phyloP scores from a whole-genome alignment of 208 protist species.

The Leishmania amazonensis region DNA sequence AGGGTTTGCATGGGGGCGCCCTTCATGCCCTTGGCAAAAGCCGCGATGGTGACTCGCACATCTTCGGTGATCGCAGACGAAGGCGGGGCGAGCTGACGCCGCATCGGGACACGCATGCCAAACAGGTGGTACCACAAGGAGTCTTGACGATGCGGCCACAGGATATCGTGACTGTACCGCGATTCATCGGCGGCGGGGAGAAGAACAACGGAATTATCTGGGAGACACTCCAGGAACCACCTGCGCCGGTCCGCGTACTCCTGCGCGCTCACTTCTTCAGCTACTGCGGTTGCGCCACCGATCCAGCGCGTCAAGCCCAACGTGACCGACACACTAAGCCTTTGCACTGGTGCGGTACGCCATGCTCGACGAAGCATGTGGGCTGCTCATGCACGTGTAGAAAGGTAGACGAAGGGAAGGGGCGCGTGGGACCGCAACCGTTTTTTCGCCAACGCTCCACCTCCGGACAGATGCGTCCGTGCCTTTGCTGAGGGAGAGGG shows the following conservation, averaged over 20 bases:
- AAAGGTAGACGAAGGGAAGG: no score
- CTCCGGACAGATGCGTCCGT: not conserved
- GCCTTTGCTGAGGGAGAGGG: not conserved
- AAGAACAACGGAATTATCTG: conserved; percentile 41
- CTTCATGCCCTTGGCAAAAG: conserved; percentile 26
- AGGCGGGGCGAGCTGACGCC: conserved; percentile 28
- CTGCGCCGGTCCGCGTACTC: conserved; percentile 44
- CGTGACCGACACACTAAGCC: not conserved
- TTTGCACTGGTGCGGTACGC: not conserved
- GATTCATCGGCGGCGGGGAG: conserved; percentile 44
- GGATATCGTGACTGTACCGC: conserved; percentile 39
- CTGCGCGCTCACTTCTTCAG: conserved; percentile 8
- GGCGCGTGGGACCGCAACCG: not conserved
- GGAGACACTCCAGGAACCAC: conserved; percentile 32
- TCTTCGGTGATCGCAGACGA: conserved; percentile 13
- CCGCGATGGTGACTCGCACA: conserved; percentile 34
- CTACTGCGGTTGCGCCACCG: not conserved
- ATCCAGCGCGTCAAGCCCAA: conserved; percentile 2
- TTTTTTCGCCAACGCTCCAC: not conserved
- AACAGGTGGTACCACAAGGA: conserved; percentile 63
- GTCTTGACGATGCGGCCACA: conserved; percentile 42
- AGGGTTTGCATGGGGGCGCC: conserved; percentile 14
- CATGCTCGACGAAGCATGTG: conserved; percentile 10
- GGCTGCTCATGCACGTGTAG: not conserved
- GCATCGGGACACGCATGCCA: conserved; percentile 31